phyloP scores from a whole-genome alignment of 2,329 filamentous ascomycete genomes.

The Diaporthe humulicola region DNA sequence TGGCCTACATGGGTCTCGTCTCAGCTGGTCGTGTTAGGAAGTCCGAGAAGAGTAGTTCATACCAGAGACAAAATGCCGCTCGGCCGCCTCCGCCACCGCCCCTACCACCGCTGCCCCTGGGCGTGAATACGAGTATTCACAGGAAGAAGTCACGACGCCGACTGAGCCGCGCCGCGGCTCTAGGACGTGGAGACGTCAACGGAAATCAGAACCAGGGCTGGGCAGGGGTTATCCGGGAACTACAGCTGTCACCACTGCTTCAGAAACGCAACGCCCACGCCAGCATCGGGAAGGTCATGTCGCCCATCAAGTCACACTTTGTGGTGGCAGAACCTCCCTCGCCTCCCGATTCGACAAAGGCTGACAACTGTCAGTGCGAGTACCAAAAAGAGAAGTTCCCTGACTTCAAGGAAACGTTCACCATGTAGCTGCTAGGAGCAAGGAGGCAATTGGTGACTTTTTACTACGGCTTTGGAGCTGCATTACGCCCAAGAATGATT shows the following conservation, averaged over 20 bases:
- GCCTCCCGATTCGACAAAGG: neutral
- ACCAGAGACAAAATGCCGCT: constrained; percentile 42
- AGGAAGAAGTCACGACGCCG: constrained; percentile 62
- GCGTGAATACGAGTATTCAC: constrained; percentile 47
- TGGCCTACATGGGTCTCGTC: constrained; percentile 74
- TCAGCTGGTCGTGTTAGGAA: constrained; percentile 48
- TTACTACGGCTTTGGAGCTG: neutral
- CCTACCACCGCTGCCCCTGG: constrained; percentile 59
- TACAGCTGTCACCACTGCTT: constrained; percentile 72
- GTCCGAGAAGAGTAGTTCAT: constrained; percentile 46
- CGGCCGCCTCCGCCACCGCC: constrained; percentile 44
- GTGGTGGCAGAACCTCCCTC: neutral
- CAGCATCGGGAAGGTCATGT: constrained; percentile 72
- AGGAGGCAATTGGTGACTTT: neutral
- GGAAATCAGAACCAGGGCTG: constrained; percentile 67
- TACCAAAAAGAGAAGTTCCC: neutral
- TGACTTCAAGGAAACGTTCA: neutral
- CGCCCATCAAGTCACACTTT: constrained; percentile 40
- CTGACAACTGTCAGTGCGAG: neutral
- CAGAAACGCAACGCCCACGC: constrained; percentile 64
- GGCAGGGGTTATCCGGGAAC: constrained; percentile 73
- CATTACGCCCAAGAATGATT: neutral
- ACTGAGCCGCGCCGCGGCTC: constrained; percentile 60
- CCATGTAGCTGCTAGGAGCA: neutral
- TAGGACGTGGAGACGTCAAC: constrained; percentile 65